phyloP scores from a whole-genome alignment of 2,329 filamentous ascomycete genomes.

The Apiospora hydei region DNA sequence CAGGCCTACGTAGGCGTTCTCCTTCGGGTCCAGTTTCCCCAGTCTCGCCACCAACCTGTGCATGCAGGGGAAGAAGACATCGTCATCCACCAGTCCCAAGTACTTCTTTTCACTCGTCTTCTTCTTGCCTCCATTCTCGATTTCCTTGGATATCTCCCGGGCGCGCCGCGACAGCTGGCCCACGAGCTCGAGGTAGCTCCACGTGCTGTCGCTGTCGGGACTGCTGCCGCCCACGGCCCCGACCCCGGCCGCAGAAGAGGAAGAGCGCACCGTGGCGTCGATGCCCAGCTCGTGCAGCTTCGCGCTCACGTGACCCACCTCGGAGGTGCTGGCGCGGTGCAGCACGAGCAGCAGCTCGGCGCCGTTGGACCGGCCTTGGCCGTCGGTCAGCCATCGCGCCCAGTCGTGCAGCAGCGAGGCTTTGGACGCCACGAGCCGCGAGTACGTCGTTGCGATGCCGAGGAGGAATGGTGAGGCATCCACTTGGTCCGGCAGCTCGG shows the following conservation, averaged over 20 bases:
- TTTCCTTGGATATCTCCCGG: constrained; percentile 42
- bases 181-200: constrained; percentile 49
- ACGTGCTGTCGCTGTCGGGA: constrained; percentile 39
- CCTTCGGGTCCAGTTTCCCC: constrained; percentile 41
- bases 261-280: constrained; percentile 45
- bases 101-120: constrained; percentile 45
- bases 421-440: constrained; percentile 47
- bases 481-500: constrained; percentile 41
- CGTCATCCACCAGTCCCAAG: constrained; percentile 54
- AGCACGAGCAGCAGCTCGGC: constrained; percentile 51
- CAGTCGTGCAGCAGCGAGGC: constrained; percentile 50
- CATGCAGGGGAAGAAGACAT: constrained; percentile 54
- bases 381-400: constrained; percentile 55
- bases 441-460: constrained; percentile 52
- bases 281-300: constrained; percentile 48
- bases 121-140: constrained; percentile 30
- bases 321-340: constrained; percentile 45
- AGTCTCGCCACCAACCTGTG: constrained; percentile 48
- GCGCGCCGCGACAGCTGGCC: constrained; percentile 43
- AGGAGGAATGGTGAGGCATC: constrained; percentile 51
- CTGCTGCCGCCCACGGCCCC: background rate
- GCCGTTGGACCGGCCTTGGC: constrained; percentile 49
- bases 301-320: constrained; percentile 42
- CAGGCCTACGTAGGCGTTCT: constrained; percentile 50
- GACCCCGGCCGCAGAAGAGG: constrained; percentile 33